phyloP scores from a whole-genome alignment of 257 asterid species.

The Solanum infundibuliforme region DNA sequence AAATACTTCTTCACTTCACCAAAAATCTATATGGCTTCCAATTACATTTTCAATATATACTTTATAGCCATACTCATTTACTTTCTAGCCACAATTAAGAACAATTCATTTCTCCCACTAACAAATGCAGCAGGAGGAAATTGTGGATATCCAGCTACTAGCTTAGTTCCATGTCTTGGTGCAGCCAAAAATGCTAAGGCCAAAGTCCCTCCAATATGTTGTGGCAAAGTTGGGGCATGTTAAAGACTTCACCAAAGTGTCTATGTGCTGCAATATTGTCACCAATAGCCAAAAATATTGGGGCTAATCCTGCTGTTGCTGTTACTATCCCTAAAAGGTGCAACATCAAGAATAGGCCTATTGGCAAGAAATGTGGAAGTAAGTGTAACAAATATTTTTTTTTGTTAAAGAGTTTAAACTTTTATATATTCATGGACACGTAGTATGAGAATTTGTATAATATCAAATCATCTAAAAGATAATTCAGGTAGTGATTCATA shows the following conservation, averaged over 20 bases:
- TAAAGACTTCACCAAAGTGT: conserved; percentile 21
- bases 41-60: neutral
- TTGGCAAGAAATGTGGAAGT: conserved; percentile 37
- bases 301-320: conserved; percentile 21
- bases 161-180: conserved; percentile 23
- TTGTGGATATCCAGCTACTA: conserved; percentile 23
- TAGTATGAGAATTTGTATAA: neutral
- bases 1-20: neutral
- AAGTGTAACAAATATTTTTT: neutral
- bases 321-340: conserved; percentile 28
- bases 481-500: neutral
- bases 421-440: neutral
- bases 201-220: conserved; percentile 15
- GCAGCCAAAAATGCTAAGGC: conserved; percentile 13
- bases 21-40: conserved; percentile 6
- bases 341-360: conserved; percentile 20
- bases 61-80: conserved; percentile 5
- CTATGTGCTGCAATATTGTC: conserved; percentile 28
- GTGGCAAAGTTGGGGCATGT: conserved; percentile 11
- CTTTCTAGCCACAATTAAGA: neutral
- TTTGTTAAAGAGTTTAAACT: neutral
- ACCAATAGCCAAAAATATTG: conserved; percentile 19
- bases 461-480: neutral
- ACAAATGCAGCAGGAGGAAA: conserved; percentile 15
- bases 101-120: neutral